A percentile compares a stretch with the other conserved stretches of the same genome.
Conservation (phyloP, 2,329 filamentous ascomycete genomes). For the Lachnellula arida region DNA sequence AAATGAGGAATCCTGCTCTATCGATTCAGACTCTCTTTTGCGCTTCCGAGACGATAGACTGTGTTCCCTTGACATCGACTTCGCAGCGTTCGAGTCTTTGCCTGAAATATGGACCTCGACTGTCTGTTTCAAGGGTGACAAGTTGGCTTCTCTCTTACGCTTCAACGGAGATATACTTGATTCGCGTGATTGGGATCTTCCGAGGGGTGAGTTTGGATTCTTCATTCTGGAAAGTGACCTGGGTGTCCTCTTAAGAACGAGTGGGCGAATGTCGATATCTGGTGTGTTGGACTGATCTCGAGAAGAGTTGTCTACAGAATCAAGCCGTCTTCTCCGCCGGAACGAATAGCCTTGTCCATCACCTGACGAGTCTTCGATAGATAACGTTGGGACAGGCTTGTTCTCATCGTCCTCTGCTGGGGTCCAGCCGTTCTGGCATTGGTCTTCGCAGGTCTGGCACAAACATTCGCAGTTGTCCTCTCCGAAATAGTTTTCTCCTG, state of each 20-base stretch:
- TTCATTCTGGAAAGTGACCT: constrained; percentile 23
- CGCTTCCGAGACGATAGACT: not conserved
- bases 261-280: constrained; percentile 38
- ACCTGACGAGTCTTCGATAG: constrained; percentile 26
- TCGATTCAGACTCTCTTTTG: constrained; percentile 4
- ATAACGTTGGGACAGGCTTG: constrained; percentile 23
- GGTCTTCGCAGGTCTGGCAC: constrained; percentile 78
- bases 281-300: constrained; percentile 54
- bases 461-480: constrained; percentile 92
- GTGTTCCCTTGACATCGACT: not conserved
- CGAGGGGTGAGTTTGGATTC: constrained; percentile 17
- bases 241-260: constrained; percentile 25
- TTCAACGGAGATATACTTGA: constrained; percentile 18
- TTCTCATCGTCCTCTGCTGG: constrained; percentile 44
- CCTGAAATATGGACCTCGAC: not conserved
- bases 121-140: constrained; percentile 2
- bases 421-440: constrained; percentile 74
- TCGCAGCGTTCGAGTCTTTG: not conserved
- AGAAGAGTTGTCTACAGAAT: constrained; percentile 45
- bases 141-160: constrained; percentile 18
- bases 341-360: constrained; percentile 43
- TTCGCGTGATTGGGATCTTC: constrained; percentile 21
- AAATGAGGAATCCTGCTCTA: not conserved
- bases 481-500: constrained; percentile 89
- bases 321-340: constrained; percentile 45